A percentile compares a stretch with the other conserved stretches of the same genome.
phyloP scores from a whole-genome alignment of 345 rosid species.

The Gossypium raimondii region DNA sequence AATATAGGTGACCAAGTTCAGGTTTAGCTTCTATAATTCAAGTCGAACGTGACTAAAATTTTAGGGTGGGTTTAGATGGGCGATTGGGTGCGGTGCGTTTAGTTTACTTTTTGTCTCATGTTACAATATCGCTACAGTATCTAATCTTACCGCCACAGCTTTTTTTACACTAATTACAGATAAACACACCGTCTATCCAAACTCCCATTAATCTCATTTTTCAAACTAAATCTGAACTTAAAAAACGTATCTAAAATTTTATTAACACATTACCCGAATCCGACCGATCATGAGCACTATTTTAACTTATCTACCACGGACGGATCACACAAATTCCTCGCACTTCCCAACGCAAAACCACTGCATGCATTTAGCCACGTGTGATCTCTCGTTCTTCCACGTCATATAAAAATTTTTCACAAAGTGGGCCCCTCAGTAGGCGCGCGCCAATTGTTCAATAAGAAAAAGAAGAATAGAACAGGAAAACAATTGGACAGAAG shows the following conservation, averaged over 20 bases:
- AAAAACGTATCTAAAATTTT: too few species aligned
- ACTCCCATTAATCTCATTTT: too few species aligned
- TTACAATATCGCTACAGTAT: too few species aligned
- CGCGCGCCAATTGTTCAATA: neutral
- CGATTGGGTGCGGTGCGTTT: too few species aligned
- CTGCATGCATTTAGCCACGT: neutral
- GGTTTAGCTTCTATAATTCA: too few species aligned
- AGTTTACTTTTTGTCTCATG: too few species aligned
- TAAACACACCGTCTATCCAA: too few species aligned
- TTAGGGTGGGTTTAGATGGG: too few species aligned
- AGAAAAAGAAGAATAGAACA: neutral
- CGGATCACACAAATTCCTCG: neutral
- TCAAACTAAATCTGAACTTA: accelerated
- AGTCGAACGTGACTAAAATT: accelerated
- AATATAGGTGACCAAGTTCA: accelerated
- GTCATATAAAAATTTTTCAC: neutral
- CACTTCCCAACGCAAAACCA: neutral
- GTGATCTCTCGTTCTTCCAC: neutral
- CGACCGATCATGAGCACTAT: too few species aligned
- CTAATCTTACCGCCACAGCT: too few species aligned
- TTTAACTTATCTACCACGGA: neutral
- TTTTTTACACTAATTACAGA: too few species aligned
- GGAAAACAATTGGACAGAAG: neutral
- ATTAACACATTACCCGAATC: too few species aligned
- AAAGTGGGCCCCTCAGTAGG: neutral